Percentiles rank a stretch among this genome's conserved stretches.
phyloP scores from a whole-genome alignment of 1,284 basidiomycete species.

The Flammula alnicola region DNA sequence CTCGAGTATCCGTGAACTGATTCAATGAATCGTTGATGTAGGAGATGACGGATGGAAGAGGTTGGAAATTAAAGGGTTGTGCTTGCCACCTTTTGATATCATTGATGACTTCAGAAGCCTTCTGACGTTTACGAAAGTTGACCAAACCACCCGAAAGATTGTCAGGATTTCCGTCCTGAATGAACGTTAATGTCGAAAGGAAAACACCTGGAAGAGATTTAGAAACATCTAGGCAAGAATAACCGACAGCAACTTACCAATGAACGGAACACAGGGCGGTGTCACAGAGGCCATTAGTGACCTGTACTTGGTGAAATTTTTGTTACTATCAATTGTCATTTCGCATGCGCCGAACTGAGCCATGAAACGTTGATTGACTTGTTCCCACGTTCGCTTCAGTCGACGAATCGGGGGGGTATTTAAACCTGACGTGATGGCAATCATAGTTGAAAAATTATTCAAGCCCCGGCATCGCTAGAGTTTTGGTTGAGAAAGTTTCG shows the following conservation, averaged over 20 bases:
- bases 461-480: conserved; percentile 83
- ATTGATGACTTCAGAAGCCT: conserved; percentile 92
- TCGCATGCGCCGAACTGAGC: conserved; percentile 73
- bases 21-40: conserved; percentile 83
- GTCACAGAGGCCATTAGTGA: conserved; percentile 84
- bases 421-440: conserved; percentile 93
- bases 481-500: conserved; percentile 11
- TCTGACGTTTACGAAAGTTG: conserved; percentile 96
- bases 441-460: conserved; percentile 96
- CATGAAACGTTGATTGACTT: conserved; percentile 78
- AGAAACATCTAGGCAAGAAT: conserved; percentile 9
- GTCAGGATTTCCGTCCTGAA: conserved; percentile 98
- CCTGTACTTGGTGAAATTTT: conserved; percentile 94
- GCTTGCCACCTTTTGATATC: conserved; percentile 97
- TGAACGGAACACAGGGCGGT: conserved; percentile 97
- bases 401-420: conserved; percentile 95
- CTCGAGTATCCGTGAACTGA: conserved; percentile 64
- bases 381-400: conserved; percentile 95
- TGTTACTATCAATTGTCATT: conserved; percentile 84
- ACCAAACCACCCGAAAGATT: conserved; percentile 80
- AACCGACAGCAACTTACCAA: conserved; percentile 65
- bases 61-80: conserved; percentile 85
- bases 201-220: conserved; percentile 75
- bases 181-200: conserved; percentile 94
- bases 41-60: conserved; percentile 69